phyloP scores from a whole-genome alignment of 106 monocot genomes.

The Vanilla planifolia region DNA sequence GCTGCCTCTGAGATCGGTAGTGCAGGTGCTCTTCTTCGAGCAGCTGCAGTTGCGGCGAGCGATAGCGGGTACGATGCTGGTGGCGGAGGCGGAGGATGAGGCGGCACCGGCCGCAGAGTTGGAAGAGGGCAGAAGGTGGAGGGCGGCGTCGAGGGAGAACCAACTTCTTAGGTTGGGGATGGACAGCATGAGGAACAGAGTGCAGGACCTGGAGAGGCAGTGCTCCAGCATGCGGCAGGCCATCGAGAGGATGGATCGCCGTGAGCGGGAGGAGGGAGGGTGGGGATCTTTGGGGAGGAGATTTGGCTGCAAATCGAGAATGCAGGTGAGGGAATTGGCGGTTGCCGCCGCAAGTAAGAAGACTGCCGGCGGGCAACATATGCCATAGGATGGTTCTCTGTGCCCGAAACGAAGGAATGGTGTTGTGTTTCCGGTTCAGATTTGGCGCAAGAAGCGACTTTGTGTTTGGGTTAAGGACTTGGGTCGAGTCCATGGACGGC shows the following conservation, averaged over 20 bases:
- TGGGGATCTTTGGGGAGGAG: slow-evolving; percentile 24
- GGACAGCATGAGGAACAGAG: slow-evolving; percentile 86
- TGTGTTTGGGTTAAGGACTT: too few species aligned
- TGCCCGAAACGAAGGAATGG: too few species aligned
- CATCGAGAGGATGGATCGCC: slow-evolving; percentile 60
- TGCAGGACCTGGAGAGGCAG: slow-evolving; percentile 83
- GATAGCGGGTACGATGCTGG: slow-evolving; percentile 54
- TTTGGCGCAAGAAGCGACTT: too few species aligned
- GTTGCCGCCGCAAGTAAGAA: slow-evolving; percentile 30
- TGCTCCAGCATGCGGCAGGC: slow-evolving; percentile 77
- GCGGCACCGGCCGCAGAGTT: background rate
- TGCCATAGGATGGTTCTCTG: too few species aligned
- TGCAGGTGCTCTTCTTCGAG: slow-evolving; percentile 99
- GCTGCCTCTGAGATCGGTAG: slow-evolving; percentile 69
- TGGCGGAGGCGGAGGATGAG: slow-evolving; percentile 14
- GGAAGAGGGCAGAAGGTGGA: slow-evolving; percentile 33
- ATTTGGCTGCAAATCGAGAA: slow-evolving; percentile 78
- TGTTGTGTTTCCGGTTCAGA: too few species aligned
- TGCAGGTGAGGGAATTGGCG: slow-evolving; percentile 86
- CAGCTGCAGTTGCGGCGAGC: slow-evolving; percentile 92
- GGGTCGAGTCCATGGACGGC: too few species aligned
- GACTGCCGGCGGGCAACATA: background rate
- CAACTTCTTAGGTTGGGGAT: slow-evolving; percentile 82
- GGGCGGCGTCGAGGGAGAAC: slow-evolving; percentile 44
- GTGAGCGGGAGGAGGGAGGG: slow-evolving; percentile 8